Evolutionary conservation across 106 monocot genomes (phyloP), one percentile per base, ranked within the genome.

Genomic region (Alisma plantagoaquatica): DNA sequence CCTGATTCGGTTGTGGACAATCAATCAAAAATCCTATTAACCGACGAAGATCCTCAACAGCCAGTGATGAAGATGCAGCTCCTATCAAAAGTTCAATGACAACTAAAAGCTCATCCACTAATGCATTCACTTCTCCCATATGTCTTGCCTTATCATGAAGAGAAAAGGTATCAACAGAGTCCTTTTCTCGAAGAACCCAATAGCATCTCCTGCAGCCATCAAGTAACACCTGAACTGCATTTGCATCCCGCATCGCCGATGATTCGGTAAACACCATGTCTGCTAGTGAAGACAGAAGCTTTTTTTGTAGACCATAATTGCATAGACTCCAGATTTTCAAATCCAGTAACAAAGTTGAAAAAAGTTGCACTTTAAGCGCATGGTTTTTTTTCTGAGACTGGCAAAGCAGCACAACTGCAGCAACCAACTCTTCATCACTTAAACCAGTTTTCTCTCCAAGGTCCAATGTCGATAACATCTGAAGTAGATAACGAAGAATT

Each of bases 241-340:
- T 98, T 4, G 96, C 89, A 73, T 89, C 96, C 19, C 82, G 73
- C 89, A 98, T 84, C 42, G 66, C 81, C 66, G 68, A 72, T 30
- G 74, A 72, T 31, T 98, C 96, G 15, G 89, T 78, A 69, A 89
- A 98, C 19, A 98, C 81, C 89, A 98, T 90, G 74, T 98, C 96
- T 63, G 89, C 81, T 71, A 98, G 96, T 48, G 88, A 85, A 74
- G 85, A 98, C 15, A 98, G 62, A 70, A 89, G 89, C 59, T 90
- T 89, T 65, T 98, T 98, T 61, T 98, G 96, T 41, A 98, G 64
- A 31, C 89, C 74, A 61, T 98, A 98, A 32, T 72, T 85, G 59
- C 96, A 98, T 18, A 78, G 54, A 61, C 89, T 74, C 96, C 96
- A 98, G 59, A 75, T 73, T 68, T 85, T 98, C 60, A 98, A 52